Conservation (phyloP, 495 filamentous ascomycete genomes). For the Lasiosphaeria miniovina region DNA sequence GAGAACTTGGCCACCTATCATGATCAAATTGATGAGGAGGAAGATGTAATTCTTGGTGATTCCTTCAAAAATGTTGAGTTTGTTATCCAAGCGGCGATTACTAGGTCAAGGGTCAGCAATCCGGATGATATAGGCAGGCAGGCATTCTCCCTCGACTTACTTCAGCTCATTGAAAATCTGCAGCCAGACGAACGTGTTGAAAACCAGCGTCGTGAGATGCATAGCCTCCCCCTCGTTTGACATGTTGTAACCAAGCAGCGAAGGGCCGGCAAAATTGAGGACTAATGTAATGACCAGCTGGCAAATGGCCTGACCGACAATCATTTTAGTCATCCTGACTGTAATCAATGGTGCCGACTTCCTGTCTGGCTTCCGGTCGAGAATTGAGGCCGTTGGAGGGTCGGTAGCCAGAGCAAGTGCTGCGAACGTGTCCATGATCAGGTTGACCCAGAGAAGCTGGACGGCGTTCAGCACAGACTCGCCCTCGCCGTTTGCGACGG, state of each 20-base stretch:
- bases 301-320: slow-evolving; percentile 78
- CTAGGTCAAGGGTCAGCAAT: neutral
- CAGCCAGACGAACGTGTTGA: slow-evolving; percentile 96
- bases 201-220: slow-evolving; percentile 68
- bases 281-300: slow-evolving; percentile 75
- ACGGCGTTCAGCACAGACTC: slow-evolving; percentile 79
- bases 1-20: slow-evolving; percentile 81
- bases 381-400: slow-evolving; percentile 69
- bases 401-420: slow-evolving; percentile 85
- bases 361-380: slow-evolving; percentile 73
- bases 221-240: slow-evolving; percentile 23
- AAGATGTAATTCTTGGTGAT: slow-evolving; percentile 78
- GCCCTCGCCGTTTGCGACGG: slow-evolving; percentile 64
- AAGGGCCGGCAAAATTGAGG: slow-evolving; percentile 68
- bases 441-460: slow-evolving; percentile 87
- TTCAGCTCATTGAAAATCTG: slow-evolving; percentile 94
- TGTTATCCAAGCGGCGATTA: slow-evolving; percentile 78
- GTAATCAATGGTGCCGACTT: slow-evolving; percentile 74
- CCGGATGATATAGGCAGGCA: neutral
- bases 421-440: slow-evolving; percentile 93
- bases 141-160: slow-evolving; percentile 36
- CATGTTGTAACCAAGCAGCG: slow-evolving; percentile 51
- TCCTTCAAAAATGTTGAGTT: slow-evolving; percentile 86
- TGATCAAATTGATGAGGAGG: slow-evolving; percentile 75
- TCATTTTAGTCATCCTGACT: slow-evolving; percentile 91